These are phyloP conservation scores for Pluteus cervinus DNA, from an alignment of 768 basidiomycete species.

Conservation along the genomic window DNA sequence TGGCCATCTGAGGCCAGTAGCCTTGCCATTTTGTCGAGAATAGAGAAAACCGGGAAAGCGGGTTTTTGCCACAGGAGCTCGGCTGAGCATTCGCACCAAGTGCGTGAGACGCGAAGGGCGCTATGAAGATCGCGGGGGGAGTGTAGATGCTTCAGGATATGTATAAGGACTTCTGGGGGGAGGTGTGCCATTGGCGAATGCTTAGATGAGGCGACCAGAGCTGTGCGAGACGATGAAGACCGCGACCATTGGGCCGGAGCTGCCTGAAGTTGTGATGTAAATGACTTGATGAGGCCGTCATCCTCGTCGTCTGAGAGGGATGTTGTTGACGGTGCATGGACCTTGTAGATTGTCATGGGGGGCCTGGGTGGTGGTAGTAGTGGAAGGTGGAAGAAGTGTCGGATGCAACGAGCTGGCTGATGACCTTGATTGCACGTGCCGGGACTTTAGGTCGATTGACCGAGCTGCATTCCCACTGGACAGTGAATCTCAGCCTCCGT, in stretches of 20 bases:
- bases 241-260: constrained; percentile 68
- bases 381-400: constrained; percentile 13
- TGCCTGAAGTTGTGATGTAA: constrained; percentile 36
- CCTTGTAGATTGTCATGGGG: constrained; percentile 41
- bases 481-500: constrained; percentile 5
- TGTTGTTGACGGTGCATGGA: constrained; percentile 68
- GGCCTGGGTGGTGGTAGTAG: constrained; percentile 29
- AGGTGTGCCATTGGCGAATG: constrained; percentile 60
- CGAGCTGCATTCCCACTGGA: too few relatives aligned
- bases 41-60: constrained; percentile 57
- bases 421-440: too few relatives aligned
- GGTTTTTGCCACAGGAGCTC: constrained; percentile 95
- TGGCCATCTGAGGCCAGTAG: constrained; percentile 58
- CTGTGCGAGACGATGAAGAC: constrained; percentile 11
- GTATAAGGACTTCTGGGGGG: constrained; percentile 89
- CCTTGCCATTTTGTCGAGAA: constrained; percentile 73
- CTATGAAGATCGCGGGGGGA: constrained; percentile 67
- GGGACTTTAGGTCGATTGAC: too few relatives aligned
- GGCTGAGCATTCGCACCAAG: constrained; percentile 95
- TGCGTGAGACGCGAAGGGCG: constrained; percentile 75
- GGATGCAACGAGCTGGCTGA: constrained; percentile 11
- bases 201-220: constrained; percentile 18
- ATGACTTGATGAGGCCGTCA: constrained; percentile 41
- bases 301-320: constrained; percentile 76
- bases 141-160: constrained; percentile 83